A percentile compares a stretch with the other conserved stretches of the same genome.
These are phyloP conservation scores for Alternaria dauci DNA, from an alignment of 2,329 filamentous ascomycete species.

Conservation along the genomic window DNA sequence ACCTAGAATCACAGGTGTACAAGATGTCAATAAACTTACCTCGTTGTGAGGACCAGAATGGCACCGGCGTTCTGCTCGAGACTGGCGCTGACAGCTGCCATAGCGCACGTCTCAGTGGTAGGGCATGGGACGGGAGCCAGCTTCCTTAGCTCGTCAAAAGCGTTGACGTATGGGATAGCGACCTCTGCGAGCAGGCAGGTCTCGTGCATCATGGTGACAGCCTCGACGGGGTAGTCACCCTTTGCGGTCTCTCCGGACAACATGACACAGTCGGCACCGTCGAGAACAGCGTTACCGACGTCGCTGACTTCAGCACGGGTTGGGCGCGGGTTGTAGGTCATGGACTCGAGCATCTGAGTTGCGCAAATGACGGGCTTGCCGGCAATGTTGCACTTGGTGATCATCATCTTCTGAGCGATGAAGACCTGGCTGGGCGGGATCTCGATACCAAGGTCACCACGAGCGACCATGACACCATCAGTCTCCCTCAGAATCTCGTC, in stretches of 20 bases:
- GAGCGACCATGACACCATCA: constrained; percentile 99
- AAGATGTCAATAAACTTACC: constrained; percentile 55
- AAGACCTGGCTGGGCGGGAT: constrained; percentile 99
- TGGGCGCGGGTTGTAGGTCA: constrained; percentile 99
- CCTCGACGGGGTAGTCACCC: constrained; percentile 90
- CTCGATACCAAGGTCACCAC: constrained; percentile 98
- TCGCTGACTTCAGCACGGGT: constrained; percentile 98
- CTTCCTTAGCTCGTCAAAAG: constrained; percentile 93
- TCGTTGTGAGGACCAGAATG: constrained; percentile 95
- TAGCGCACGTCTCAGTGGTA: constrained; percentile 92
- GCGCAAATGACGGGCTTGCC: constrained; percentile 99
- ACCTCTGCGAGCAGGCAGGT: constrained; percentile 96
- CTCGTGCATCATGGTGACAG: constrained; percentile 97
- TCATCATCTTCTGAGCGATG: constrained; percentile 99
- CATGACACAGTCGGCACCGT: constrained; percentile 99
- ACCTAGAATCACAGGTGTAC: constrained; percentile 16
- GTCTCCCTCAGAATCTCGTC: constrained; percentile 94
- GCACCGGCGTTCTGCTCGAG: constrained; percentile 96
- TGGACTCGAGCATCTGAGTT: constrained; percentile 99
- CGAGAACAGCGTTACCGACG: constrained; percentile 96
- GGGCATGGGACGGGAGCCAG: constrained; percentile 83
- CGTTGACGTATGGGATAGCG: constrained; percentile 94
- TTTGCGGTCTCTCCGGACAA: constrained; percentile 99
- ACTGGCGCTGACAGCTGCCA: constrained; percentile 94
- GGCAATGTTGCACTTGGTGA: constrained; percentile 99